phyloP scores from a whole-genome alignment of 202 grass and related monocot species.

The Digitaria exilis region DNA sequence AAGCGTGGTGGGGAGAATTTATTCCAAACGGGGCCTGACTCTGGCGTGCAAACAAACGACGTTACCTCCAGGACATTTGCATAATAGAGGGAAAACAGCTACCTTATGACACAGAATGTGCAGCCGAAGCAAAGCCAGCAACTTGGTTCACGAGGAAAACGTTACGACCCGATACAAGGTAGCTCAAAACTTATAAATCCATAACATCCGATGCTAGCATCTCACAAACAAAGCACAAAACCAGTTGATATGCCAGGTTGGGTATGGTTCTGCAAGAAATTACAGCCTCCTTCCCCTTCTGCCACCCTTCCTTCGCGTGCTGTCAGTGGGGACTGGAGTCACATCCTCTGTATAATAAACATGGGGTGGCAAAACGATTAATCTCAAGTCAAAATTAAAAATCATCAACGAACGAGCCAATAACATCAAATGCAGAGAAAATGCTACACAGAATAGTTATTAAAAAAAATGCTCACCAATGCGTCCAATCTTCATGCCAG shows the following conservation, averaged over 20 bases:
- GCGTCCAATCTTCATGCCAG: slow-evolving; percentile 93
- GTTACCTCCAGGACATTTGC: background rate
- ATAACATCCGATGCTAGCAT: slow-evolving; percentile 34
- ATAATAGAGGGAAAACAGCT: background rate
- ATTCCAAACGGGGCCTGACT: too few relatives aligned
- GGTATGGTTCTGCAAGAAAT: slow-evolving; percentile 23
- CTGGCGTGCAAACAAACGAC: background rate
- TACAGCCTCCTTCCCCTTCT: slow-evolving; percentile 89
- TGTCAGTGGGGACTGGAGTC: slow-evolving; percentile 87
- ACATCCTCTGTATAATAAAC: slow-evolving; percentile 65
- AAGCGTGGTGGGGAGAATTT: too few relatives aligned
- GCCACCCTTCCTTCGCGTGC: slow-evolving; percentile 86
- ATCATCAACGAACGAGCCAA: background rate
- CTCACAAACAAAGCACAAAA: slow-evolving; percentile 36
- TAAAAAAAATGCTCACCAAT: slow-evolving; percentile 54
- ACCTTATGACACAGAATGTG: background rate
- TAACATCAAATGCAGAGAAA: background rate
- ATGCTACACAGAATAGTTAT: background rate
- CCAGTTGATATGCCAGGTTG: slow-evolving; percentile 12
- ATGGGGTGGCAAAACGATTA: background rate
- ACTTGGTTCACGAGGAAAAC: background rate
- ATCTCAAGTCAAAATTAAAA: background rate
- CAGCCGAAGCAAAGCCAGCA: background rate
- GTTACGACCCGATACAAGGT: slow-evolving; percentile 38
- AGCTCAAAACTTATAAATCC: slow-evolving; percentile 51